Percentiles rank a stretch among this genome's conserved stretches.
Conservation (phyloP, 2,329 filamentous ascomycete species). For the Botryotinia convoluta region DNA sequence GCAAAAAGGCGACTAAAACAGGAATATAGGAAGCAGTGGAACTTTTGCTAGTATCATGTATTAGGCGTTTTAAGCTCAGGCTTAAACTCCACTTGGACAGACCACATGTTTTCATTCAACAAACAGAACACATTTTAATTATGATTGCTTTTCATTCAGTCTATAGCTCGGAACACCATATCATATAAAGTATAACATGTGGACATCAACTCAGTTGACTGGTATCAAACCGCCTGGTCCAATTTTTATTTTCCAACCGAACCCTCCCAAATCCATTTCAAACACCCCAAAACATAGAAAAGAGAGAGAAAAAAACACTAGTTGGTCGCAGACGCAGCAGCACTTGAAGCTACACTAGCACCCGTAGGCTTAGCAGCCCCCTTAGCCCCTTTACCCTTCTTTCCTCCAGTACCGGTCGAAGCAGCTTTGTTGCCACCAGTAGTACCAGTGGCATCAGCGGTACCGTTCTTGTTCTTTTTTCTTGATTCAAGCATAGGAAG, state of each 20-base stretch:
- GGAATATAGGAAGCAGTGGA: background rate
- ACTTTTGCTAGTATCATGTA: accelerated
- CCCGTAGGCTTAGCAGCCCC: background rate
- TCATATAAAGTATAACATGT: background rate
- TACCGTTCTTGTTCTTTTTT: conserved; percentile 28
- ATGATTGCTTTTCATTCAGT: background rate
- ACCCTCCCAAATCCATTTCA: background rate
- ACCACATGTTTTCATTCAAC: background rate
- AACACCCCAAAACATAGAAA: background rate
- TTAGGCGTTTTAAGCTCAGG: background rate
- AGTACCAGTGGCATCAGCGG: conserved; percentile 12
- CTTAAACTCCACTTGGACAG: background rate
- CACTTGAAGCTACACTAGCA: background rate
- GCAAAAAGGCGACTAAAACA: accelerated
- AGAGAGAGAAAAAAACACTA: background rate
- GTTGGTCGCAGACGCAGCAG: background rate
- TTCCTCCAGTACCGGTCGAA: background rate
- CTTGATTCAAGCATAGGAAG: conserved; percentile 25
- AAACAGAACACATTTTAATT: background rate
- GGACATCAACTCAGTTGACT: background rate
- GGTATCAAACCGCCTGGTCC: background rate
- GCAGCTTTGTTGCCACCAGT: background rate
- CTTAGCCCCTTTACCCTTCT: background rate
- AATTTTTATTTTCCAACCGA: background rate
- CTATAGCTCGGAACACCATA: background rate